Evolutionary conservation across 225 moss, liverwort and hornwort species (phyloP), one percentile per base, ranked within the genome.

Genomic region (Thuidium tamariscinum): DNA sequence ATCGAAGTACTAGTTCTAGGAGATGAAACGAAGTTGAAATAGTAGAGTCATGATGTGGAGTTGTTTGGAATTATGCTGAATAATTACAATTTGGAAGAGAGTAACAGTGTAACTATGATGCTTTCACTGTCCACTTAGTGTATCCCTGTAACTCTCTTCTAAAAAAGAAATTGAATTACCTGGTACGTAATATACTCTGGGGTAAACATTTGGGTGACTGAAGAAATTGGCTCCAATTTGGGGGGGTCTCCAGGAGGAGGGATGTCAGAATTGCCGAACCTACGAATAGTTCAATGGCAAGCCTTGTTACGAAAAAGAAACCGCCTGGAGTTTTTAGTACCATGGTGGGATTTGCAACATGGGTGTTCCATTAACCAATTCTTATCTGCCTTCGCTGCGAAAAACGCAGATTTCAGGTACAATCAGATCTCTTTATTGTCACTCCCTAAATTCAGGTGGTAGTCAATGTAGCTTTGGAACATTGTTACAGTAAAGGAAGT

Each of bases 261-360:
- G 17, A 90, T 30, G 79, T 64, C 94, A 11, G 70, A 86, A 54
- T 10, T 91, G 86, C 85, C 93, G 2, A 94, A 94, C 74, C 36
- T 94, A 4, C 88, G 91, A 15, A 83, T 94, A 52, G 86, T 94
- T 14, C 94, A 94, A 70, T 94, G 94, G 94, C 94, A 94, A 91
- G 87, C 94, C 41, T 86, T 86, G 49, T 60, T 93, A 55, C 91
- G 94, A 13, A 94, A 90, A 67, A 42, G 88, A 65, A 90, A 91
- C 44, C 91, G 91, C 48, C 90, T 94, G 18, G 93, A 94, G 86
- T 94, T 94, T 86, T 73, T 94, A 36, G 91, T 94, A 44, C 94
- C 94, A 3, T 94, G 94, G 94, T 94, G 94, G 94, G 94, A 94
- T 72, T 85, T 94, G 88, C 94, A 94, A 57, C 94, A 92, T 74